phyloP scores from a whole-genome alignment of 148 eudicot species.

The Simmondsia chinensis region DNA sequence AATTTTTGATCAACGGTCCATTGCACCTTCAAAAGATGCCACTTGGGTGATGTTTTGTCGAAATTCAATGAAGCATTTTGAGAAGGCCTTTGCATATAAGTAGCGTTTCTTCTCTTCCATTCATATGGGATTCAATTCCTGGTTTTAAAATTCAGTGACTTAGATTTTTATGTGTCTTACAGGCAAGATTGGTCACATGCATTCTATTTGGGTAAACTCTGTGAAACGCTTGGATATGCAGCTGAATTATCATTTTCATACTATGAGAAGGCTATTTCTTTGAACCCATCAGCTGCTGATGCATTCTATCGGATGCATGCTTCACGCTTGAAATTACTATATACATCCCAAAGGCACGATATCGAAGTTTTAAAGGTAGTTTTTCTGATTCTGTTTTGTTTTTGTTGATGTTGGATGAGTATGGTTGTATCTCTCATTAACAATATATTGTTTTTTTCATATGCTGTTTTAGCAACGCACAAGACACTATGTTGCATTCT shows the following conservation, averaged over 20 bases:
- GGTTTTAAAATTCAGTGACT: background rate
- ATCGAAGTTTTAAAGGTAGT: constrained; percentile 66
- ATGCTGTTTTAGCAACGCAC: too few relatives aligned
- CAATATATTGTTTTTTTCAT: too few relatives aligned
- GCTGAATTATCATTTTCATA: constrained; percentile 58
- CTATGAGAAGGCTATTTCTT: constrained; percentile 63
- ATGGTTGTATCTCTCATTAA: too few relatives aligned
- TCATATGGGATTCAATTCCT: background rate
- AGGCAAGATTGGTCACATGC: constrained; percentile 97
- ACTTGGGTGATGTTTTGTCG: constrained; percentile 73
- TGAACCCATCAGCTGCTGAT: constrained; percentile 93
- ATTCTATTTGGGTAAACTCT: constrained; percentile 83
- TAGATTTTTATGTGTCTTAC: constrained; percentile 12
- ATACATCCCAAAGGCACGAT: constrained; percentile 50
- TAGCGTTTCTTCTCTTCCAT: constrained; percentile 13
- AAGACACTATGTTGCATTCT: too few relatives aligned
- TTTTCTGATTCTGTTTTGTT: background rate
- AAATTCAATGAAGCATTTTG: constrained; percentile 79
- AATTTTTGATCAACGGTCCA: constrained; percentile 80
- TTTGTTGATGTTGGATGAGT: constrained; percentile 2
- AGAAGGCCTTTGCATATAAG: constrained; percentile 84
- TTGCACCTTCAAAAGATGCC: constrained; percentile 59
- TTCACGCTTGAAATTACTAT: constrained; percentile 89
- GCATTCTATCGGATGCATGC: constrained; percentile 98
- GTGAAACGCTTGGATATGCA: constrained; percentile 75